Evolutionary conservation across 176 grass and related monocot genomes (phyloP), one percentile per base, ranked within the genome.

Genomic region (Juncus effusus): DNA sequence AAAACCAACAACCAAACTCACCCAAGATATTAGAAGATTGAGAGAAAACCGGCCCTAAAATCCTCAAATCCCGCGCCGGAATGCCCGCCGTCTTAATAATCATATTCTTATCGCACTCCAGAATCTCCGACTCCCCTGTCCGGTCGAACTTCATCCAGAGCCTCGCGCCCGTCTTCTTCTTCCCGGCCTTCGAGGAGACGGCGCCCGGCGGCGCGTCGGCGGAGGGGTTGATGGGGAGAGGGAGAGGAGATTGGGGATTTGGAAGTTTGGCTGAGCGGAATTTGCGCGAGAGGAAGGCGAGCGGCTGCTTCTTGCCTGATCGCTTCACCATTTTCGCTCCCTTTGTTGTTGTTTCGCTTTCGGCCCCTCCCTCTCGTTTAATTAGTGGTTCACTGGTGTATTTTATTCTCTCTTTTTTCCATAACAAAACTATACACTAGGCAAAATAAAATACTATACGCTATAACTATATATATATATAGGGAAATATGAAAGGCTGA

Each of bases 11-110:
- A 56, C 16, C 28, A 12, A 5, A 51, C 85, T 89, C 72, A 97
- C 94, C 89, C 10, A 99, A 79, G 72, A 99, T 99, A 77, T 72
- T 99, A 7, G 94, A 99, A 59, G 94, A 90, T n/a, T 90, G 85
- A 53, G 94, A 93, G 81, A 99, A 99, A 60, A 99, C 73, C 13
- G 89, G 94, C 11, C 89, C 85, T 28, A 99, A 82, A 60, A 99
- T 93, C 44, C 89, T 83, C 13, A 99, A 77, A 47, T 99, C 89
- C 19, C 89, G 83, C 3, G 83, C 63, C 3, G 94, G 94, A 52
- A 99, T 70, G 10, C 70, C 83, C 10, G 85, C 73, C 13, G 77
- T 75, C 35, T 54, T 84, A 73, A 99, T 99, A 69, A 99, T 90
- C 57, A 74, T 65, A 61, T 67, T 83, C 85, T 99, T 99, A 69